Base-by-base conservation (phyloP, 495 filamentous ascomycete genomes). In the Xylaria scruposa region DNA sequence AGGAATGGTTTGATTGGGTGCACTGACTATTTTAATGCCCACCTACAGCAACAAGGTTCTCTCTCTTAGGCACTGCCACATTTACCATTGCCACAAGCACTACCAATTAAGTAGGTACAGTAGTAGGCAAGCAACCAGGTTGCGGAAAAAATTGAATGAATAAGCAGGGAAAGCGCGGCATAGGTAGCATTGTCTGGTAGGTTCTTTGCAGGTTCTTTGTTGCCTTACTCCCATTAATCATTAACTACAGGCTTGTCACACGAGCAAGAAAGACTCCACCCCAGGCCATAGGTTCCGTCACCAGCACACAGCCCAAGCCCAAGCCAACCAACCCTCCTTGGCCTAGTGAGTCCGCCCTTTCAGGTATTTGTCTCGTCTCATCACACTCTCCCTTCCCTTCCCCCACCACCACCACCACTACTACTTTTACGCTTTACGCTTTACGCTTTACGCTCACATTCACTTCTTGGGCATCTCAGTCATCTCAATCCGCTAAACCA, bases 341-440 rank as follows among this genome's bases (percentile, higher is more conserved):
- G 60, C 36, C 60, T 44, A 64, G 70, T 61, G 26, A 21, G 62
- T 47, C 63, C 72, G 10, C 51, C 58, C 66, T 68, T 62, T 67
- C 51, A 67, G 58, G 68, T 72, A 66, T 70, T 64, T 71, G 75
- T 73, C 58, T 73, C 71, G 49, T 53, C 73, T 69, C 47, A 38
- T 72, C 46, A 61, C 68, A 36, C 47, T 70, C 29, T 62, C 42
- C 72, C 56, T 46, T 67, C 26, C 29, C 62, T 61, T 72, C 67
- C 62, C 70, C 64, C 65, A 72, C 47, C 70, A 68, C 64, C 65
- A 70, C 40, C 69, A 69, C 58, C 33, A 60, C 59, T 44, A 42
- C 59, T 62, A 36, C 33, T 36, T 13, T 3, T 31, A n/a, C n/a
- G n/a, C n/a, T 63, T 63, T 63, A 63, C 60, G 60, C 60, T 60